A percentile compares a stretch with the other conserved stretches of the same genome.
Conservation (phyloP, 192 early-diverging fungal species). For the Linnemannia hyalina region DNA sequence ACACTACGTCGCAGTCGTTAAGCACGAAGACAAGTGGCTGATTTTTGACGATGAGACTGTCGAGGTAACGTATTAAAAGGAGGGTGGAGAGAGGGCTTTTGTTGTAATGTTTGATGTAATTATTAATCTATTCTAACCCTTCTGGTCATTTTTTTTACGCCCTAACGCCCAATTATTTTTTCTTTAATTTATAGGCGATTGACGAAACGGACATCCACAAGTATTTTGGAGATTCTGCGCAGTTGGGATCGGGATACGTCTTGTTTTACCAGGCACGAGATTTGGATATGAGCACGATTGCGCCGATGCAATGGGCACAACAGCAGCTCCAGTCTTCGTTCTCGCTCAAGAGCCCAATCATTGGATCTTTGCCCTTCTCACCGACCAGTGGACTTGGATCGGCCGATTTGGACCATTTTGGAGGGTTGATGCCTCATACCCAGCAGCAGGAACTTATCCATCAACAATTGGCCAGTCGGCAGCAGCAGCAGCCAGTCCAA, state of each 20-base stretch:
- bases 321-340: slow-evolving; percentile 34
- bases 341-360: slow-evolving; percentile 24
- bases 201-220: slow-evolving; percentile 82
- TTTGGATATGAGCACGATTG: slow-evolving; percentile 47
- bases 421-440: slow-evolving; percentile 43
- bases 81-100: not conserved
- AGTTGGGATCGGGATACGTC: slow-evolving; percentile 83
- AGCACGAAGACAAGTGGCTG: slow-evolving; percentile 89
- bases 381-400: slow-evolving; percentile 20
- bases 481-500: slow-evolving; percentile 19
- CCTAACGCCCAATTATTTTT: not conserved
- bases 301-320: slow-evolving; percentile 47
- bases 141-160: not conserved
- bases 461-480: slow-evolving; percentile 39
- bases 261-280: slow-evolving; percentile 80
- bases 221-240: slow-evolving; percentile 85
- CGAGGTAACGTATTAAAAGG: slow-evolving; percentile 63
- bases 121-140: not conserved
- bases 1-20: slow-evolving; percentile 95
- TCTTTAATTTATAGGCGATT: slow-evolving; percentile 62
- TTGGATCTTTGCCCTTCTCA: not conserved
- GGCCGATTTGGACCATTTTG: slow-evolving; percentile 39
- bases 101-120: not conserved
- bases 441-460: slow-evolving; percentile 53
- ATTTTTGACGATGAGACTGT: slow-evolving; percentile 98